A percentile compares a stretch with the other conserved stretches of the same genome.
phyloP scores from a whole-genome alignment of 768 basidiomycete genomes.

The Auriculariales sp. region DNA sequence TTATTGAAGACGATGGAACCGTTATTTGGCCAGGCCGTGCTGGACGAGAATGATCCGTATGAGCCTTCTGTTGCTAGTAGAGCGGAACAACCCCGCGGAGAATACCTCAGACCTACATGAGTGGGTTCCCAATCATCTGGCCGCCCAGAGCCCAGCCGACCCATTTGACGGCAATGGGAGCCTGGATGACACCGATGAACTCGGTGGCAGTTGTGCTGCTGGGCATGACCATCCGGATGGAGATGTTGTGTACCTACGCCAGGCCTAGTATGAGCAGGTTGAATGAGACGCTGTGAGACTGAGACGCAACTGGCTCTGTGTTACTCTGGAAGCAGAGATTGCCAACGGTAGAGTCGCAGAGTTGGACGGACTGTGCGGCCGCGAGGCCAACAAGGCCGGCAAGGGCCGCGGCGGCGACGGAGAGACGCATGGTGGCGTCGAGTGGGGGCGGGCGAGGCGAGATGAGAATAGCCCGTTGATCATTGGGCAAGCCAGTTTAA shows the following conservation, averaged over 20 bases:
- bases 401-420: background rate
- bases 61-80: background rate
- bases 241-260: background rate
- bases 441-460: background rate
- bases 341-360: slow-evolving; percentile 36
- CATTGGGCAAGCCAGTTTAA: background rate
- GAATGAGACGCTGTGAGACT: slow-evolving; percentile 41
- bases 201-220: slow-evolving; percentile 28
- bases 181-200: slow-evolving; percentile 49
- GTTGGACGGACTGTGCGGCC: slow-evolving; percentile 28
- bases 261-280: background rate
- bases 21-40: slow-evolving; percentile 38
- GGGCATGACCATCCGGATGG: slow-evolving; percentile 14
- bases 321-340: slow-evolving; percentile 32
- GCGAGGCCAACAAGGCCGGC: background rate
- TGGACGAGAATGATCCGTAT: background rate
- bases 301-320: slow-evolving; percentile 20
- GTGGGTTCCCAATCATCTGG: background rate
- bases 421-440: background rate
- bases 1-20: slow-evolving; percentile 33
- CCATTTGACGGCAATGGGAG: slow-evolving; percentile 41
- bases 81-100: background rate
- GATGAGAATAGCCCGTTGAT: background rate
- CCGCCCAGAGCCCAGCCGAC: background rate
- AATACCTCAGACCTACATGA: background rate